Evolutionary conservation across 2,329 filamentous ascomycete genomes (phyloP).

Genomic region (Penicillium digitatum): DNA sequence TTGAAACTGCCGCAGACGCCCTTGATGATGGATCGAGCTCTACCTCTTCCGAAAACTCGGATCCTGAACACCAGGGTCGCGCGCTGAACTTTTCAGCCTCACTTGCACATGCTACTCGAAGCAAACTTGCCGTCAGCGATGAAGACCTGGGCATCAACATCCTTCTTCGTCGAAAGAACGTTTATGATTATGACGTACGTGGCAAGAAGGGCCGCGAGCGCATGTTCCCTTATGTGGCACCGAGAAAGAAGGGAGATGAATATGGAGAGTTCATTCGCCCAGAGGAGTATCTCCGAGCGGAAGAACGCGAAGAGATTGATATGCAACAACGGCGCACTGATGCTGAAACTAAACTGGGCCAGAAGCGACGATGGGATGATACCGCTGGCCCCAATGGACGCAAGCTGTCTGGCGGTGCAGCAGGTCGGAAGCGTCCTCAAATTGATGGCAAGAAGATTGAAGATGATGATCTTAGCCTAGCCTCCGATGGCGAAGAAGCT

Average conservation of each 20-base stretch:
- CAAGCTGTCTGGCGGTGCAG: conserved; percentile 39
- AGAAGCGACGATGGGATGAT: conserved; percentile 93
- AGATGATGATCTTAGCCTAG: conserved; percentile 47
- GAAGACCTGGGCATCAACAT: conserved; percentile 91
- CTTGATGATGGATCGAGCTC: conserved; percentile 77
- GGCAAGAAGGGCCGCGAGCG: conserved; percentile 89
- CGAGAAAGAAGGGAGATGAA: conserved; percentile 76
- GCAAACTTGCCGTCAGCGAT: conserved; percentile 80
- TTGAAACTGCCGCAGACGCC: conserved; percentile 71
- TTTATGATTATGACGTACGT: conserved; percentile 90
- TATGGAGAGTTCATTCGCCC: conserved; percentile 92
- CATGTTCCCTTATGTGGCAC: conserved; percentile 82
- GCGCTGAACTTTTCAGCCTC: conserved; percentile 84
- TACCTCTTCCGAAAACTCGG: conserved; percentile 83
- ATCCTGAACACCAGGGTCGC: conserved; percentile 85
- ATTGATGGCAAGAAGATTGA: conserved; percentile 31
- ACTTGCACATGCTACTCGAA: conserved; percentile 75
- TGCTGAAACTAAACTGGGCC: conserved; percentile 66
- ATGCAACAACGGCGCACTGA: conserved; percentile 55
- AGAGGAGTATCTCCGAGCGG: conserved; percentile 87
- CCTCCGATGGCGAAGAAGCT: conserved; percentile 54
- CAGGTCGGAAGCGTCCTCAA: conserved; percentile 59
- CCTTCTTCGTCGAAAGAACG: conserved; percentile 77
- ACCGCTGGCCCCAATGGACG: conserved; percentile 43
- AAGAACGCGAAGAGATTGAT: conserved; percentile 77